Conservation (phyloP, 352 stramenopile species). For the Blastocystis sp. region DNA sequence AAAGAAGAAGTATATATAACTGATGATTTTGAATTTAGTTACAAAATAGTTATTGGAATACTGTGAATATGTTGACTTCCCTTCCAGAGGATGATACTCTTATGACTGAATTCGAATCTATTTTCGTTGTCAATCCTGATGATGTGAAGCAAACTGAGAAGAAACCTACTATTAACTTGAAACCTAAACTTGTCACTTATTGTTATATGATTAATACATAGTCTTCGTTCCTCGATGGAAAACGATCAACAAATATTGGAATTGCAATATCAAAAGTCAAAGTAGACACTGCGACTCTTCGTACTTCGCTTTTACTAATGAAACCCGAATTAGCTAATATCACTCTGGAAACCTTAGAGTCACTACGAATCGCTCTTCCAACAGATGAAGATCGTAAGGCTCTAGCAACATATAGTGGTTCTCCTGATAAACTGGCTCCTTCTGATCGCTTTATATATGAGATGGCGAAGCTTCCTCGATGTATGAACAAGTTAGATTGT, state of each 20-base stretch:
- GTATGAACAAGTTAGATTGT: slow-evolving; percentile 1
- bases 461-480: slow-evolving; percentile 25
- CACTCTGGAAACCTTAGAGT: slow-evolving; percentile 16
- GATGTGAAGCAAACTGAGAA: slow-evolving; percentile 4
- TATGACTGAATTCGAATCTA: slow-evolving; percentile 35
- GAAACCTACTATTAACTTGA: slow-evolving; percentile 1
- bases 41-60: slow-evolving; percentile 1
- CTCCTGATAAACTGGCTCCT: background rate
- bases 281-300: background rate
- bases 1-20: background rate
- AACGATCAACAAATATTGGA: slow-evolving; percentile 38
- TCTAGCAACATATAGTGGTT: background rate
- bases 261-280: slow-evolving; percentile 47
- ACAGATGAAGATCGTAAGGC: slow-evolving; percentile 18
- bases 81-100: background rate
- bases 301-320: slow-evolving; percentile 1
- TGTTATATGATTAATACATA: background rate
- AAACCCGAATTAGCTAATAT: slow-evolving; percentile 38
- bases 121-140: slow-evolving; percentile 48
- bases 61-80: background rate
- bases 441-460: slow-evolving; percentile 46
- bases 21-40: background rate
- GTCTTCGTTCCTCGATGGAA: slow-evolving; percentile 35
- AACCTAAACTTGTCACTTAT: background rate
- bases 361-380: background rate